Conservation (phyloP, 179 eudicot genomes). For the Heliamphora ciliata region DNA sequence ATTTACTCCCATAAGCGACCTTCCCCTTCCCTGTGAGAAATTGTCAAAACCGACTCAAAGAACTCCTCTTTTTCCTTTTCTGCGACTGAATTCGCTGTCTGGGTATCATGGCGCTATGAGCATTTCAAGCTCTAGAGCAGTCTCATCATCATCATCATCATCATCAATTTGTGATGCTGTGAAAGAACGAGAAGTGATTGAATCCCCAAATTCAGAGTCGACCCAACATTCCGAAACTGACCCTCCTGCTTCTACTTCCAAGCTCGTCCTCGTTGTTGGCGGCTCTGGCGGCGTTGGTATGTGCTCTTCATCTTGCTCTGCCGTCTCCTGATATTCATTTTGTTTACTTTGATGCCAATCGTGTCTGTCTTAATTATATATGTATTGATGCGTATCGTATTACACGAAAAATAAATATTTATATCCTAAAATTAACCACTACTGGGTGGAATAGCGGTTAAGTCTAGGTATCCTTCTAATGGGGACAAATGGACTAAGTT, state of each 20-base stretch:
- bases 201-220: conserved; percentile 27
- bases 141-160: conserved; percentile 15
- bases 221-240: conserved; percentile 18
- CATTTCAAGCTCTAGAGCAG: conserved; percentile 6
- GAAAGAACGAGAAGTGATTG: conserved; percentile 27
- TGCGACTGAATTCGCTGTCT: conserved; percentile 10
- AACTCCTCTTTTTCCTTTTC: conserved; percentile 20
- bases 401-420: no score
- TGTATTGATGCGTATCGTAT: neutral
- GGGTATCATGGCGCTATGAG: neutral
- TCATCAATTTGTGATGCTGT: conserved; percentile 34
- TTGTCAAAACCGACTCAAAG: conserved; percentile 18
- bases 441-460: no score
- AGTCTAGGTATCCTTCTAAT: no score
- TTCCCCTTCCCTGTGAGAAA: conserved; percentile 15
- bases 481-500: no score
- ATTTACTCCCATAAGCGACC: conserved; percentile 32
- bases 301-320: neutral
- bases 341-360: neutral
- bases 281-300: conserved; percentile 96
- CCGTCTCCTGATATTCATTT: neutral
- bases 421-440: no score
- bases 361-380: neutral
- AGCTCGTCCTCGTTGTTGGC: conserved; percentile 82
- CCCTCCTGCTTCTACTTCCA: conserved; percentile 32